A percentile compares a stretch with the other conserved stretches of the same genome.
These are phyloP conservation scores for Rhodotorula sp. DNA, from an alignment of 1,284 basidiomycete genomes.

Conservation along the genomic window DNA sequence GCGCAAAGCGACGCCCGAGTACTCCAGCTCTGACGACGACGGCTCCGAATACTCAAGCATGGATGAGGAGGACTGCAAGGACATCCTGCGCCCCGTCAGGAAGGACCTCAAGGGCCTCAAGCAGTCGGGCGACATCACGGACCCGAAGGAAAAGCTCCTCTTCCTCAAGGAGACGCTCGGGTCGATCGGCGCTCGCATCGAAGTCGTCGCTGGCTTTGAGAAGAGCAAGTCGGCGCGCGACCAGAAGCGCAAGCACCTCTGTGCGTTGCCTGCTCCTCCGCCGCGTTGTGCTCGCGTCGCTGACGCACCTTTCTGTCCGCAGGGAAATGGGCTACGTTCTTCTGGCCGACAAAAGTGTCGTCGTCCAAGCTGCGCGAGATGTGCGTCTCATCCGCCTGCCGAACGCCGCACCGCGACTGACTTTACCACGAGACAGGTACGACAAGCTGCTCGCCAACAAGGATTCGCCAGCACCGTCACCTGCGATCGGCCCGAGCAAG, in stretches of 20 bases:
- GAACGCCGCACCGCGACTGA: background rate
- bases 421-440: background rate
- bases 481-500: constrained; percentile 1
- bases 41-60: constrained; percentile 56
- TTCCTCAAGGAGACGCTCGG: constrained; percentile 94
- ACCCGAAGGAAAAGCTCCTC: constrained; percentile 89
- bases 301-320: background rate
- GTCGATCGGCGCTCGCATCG: constrained; percentile 90
- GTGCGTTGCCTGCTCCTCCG: constrained; percentile 62
- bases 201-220: constrained; percentile 75
- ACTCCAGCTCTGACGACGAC: constrained; percentile 28
- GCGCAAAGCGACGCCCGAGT: constrained; percentile 46
- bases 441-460: constrained; percentile 11
- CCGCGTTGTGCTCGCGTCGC: background rate
- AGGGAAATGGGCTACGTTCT: constrained; percentile 41
- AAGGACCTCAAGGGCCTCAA: constrained; percentile 97
- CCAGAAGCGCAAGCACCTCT: constrained; percentile 89
- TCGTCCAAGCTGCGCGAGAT: constrained; percentile 24
- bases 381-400: constrained; percentile 3
- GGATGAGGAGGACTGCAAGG: constrained; percentile 94
- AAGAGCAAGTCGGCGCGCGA: constrained; percentile 71
- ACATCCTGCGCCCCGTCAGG: constrained; percentile 93
- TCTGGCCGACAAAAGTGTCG: constrained; percentile 33
- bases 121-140: constrained; percentile 85
- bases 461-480: constrained; percentile 15